Evolutionary conservation across 2,329 filamentous ascomycete genomes (phyloP).

Genomic region (Pestalotiopsis sp.): DNA sequence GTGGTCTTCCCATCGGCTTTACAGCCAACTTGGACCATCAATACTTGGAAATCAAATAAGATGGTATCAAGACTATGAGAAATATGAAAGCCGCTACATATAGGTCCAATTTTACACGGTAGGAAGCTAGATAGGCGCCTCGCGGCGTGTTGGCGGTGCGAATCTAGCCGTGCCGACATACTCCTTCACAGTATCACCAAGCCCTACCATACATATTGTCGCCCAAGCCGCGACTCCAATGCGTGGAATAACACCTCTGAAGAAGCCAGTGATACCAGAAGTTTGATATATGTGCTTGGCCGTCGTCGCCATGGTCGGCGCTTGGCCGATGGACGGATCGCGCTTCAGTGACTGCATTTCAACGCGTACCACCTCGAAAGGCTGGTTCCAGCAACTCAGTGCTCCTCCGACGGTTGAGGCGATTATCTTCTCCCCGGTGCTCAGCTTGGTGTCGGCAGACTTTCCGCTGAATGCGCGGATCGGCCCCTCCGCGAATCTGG

Average conservation of each 20-base stretch:
- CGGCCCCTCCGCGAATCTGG: neutral
- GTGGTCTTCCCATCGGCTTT: no score
- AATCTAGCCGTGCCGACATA: neutral
- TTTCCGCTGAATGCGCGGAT: neutral
- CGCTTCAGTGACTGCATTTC: slow-evolving; percentile 99
- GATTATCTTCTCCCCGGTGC: slow-evolving; percentile 81
- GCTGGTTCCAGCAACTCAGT: slow-evolving; percentile 97
- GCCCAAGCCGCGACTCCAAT: slow-evolving; percentile 97
- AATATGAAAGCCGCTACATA: no score
- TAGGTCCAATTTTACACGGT: no score
- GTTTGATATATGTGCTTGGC: neutral
- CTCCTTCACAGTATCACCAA: slow-evolving; percentile 85
- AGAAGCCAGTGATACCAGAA: slow-evolving; percentile 80
- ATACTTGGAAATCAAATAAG: no score
- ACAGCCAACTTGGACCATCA: no score
- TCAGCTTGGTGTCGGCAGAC: slow-evolving; percentile 75
- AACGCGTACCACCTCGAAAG: slow-evolving; percentile 98
- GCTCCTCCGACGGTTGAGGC: slow-evolving; percentile 89
- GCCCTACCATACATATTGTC: slow-evolving; percentile 98
- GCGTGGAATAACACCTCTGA: slow-evolving; percentile 91
- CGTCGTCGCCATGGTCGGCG: neutral
- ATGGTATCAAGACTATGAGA: no score
- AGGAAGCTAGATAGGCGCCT: no score
- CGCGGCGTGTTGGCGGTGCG: neutral
- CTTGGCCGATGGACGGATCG: slow-evolving; percentile 80